Conservation (phyloP, 257 asterid species). For the Mentha longifolia region DNA sequence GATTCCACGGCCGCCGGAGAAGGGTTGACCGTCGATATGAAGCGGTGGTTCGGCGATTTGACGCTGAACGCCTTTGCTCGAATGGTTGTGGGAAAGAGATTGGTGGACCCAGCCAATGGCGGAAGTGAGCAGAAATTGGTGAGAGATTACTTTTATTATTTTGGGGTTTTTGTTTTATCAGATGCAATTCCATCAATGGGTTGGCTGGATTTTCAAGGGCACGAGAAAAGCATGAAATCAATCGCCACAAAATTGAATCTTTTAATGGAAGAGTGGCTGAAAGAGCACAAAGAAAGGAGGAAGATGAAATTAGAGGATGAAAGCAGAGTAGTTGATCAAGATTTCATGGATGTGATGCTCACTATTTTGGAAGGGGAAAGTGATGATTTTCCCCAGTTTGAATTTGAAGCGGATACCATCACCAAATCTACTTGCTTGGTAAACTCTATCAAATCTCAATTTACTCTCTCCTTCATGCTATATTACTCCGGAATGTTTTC, state of each 20-base stretch:
- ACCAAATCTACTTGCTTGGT: constrained; percentile 39
- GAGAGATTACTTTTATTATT: constrained; percentile 3
- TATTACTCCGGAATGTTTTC: too few species aligned
- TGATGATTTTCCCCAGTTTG: constrained; percentile 4
- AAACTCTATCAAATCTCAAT: too few species aligned
- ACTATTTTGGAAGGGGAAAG: constrained; percentile 8
- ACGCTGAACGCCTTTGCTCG: constrained; percentile 22
- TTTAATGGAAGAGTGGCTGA: constrained; percentile 25
- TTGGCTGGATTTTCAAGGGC: constrained; percentile 36
- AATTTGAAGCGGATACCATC: constrained; percentile 29
- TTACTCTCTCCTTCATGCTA: too few species aligned
- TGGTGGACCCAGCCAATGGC: neutral
- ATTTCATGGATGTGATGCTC: constrained; percentile 40
- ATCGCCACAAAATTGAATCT: constrained; percentile 22
- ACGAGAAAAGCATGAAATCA: constrained; percentile 27
- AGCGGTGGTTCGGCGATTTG: constrained; percentile 35
- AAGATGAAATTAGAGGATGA: too few species aligned
- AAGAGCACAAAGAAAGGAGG: constrained; percentile 19
- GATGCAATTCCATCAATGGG: constrained; percentile 30
- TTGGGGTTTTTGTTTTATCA: constrained; percentile 30
- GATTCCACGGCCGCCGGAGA: neutral
- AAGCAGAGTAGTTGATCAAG: neutral
- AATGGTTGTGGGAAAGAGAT: constrained; percentile 38
- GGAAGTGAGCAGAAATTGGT: neutral
- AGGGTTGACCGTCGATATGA: constrained; percentile 29